Conservation (phyloP, 2,329 filamentous ascomycete genomes). For the Colletotrichum simmondsii region DNA sequence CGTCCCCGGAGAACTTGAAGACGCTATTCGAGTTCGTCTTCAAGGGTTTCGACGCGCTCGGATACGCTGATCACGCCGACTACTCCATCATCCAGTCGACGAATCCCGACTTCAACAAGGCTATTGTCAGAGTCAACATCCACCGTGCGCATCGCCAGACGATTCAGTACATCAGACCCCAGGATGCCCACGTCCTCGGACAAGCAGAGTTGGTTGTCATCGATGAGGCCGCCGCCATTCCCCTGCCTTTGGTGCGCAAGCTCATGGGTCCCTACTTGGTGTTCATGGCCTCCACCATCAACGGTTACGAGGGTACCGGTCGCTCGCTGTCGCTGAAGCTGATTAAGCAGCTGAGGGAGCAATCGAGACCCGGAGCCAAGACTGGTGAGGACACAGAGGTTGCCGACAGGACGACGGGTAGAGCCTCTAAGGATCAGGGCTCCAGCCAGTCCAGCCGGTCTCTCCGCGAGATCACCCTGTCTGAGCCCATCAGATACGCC, state of each 20-base stretch:
- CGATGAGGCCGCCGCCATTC: conserved; percentile 97
- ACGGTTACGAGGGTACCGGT: conserved; percentile 97
- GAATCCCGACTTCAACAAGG: conserved; percentile 99
- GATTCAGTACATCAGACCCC: conserved; percentile 97
- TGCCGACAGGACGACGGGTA: conserved; percentile 83
- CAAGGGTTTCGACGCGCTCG: conserved; percentile 95
- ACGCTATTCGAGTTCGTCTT: conserved; percentile 98
- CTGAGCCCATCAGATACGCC: conserved; percentile 94
- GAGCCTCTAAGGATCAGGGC: conserved; percentile 72
- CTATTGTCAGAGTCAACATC: conserved; percentile 95
- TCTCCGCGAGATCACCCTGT: conserved; percentile 89
- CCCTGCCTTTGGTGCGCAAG: conserved; percentile 90
- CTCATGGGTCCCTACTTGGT: conserved; percentile 97
- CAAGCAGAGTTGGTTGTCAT: conserved; percentile 97
- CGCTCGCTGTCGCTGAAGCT: conserved; percentile 94
- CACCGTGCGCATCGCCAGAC: conserved; percentile 96
- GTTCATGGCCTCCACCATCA: conserved; percentile 99
- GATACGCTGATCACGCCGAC: conserved; percentile 94
- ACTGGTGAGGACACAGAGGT: conserved; percentile 71
- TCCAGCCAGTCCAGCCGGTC: conserved; percentile 76
- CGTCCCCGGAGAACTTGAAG: conserved; percentile 97
- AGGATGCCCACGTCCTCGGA: conserved; percentile 93
- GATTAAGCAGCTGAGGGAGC: conserved; percentile 95
- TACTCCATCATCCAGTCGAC: conserved; percentile 99
- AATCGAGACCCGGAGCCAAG: conserved; percentile 76